Percentiles rank a stretch among this genome's conserved stretches.
phyloP scores from a whole-genome alignment of 139 green algal genomes.

The Marvania coccoides region DNA sequence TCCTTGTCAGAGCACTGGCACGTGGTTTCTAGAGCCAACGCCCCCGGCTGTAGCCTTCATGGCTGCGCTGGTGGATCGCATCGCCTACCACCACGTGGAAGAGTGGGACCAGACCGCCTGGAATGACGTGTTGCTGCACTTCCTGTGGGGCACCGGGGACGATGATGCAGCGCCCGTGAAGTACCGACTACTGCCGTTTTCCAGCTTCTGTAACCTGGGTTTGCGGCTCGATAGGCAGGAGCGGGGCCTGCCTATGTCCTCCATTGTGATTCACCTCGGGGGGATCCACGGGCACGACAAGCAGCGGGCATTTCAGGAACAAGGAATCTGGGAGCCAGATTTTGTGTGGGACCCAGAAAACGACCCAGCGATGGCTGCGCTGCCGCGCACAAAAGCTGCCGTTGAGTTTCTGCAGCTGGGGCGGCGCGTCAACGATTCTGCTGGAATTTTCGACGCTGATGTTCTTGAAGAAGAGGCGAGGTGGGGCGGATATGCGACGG shows the following conservation, averaged over 20 bases:
- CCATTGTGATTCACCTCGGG: background rate
- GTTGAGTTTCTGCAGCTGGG: too few species aligned
- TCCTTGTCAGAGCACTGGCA: slow-evolving; percentile 5
- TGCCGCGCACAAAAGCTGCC: too few species aligned
- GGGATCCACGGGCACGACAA: background rate
- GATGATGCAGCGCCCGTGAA: background rate
- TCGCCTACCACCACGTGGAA: background rate
- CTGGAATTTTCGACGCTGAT: too few species aligned
- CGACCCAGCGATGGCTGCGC: too few species aligned
- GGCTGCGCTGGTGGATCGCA: background rate
- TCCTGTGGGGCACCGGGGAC: background rate
- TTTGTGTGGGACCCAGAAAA: too few species aligned
- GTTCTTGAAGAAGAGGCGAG: too few species aligned
- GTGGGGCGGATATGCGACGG: too few species aligned
- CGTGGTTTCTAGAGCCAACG: background rate
- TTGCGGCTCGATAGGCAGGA: background rate
- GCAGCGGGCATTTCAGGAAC: background rate
- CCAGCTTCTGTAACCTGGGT: background rate
- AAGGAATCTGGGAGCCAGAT: background rate
- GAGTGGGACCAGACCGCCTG: slow-evolving; percentile 10
- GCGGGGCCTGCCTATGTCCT: background rate
- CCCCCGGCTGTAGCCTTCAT: background rate
- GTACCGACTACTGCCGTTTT: slow-evolving; percentile 4
- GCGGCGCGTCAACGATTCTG: too few species aligned
- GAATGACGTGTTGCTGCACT: slow-evolving; percentile 3